Percentiles rank a stretch among this genome's conserved stretches.
Evolutionary conservation across 495 filamentous ascomycete species (phyloP).

Genomic region (Penicillium silybi): DNA sequence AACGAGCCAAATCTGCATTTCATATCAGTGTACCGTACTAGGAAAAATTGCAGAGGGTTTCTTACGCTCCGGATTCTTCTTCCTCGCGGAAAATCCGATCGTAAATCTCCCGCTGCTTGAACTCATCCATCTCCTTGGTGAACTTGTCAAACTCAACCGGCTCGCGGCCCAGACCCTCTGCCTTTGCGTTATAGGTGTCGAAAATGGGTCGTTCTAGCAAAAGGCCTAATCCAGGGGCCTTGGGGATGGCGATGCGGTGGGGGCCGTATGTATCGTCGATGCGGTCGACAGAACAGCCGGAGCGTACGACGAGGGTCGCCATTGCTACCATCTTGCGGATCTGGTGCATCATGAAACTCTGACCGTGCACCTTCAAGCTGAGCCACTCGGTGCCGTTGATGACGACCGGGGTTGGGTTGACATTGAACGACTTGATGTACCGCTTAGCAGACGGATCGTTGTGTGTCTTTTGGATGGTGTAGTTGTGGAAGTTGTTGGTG

Average conservation of each 20-base stretch:
- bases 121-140: conserved; percentile 72
- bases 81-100: conserved; percentile 85
- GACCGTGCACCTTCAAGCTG: conserved; percentile 90
- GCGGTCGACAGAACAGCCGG: conserved; percentile 61
- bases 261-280: conserved; percentile 67
- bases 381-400: conserved; percentile 94
- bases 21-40: conserved; percentile 48
- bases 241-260: conserved; percentile 77
- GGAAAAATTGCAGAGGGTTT: conserved; percentile 24
- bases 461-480: conserved; percentile 80
- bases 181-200: conserved; percentile 70
- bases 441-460: conserved; percentile 79
- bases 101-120: conserved; percentile 94
- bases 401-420: conserved; percentile 65
- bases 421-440: conserved; percentile 83
- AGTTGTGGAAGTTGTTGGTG: conserved; percentile 91
- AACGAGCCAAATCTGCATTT: conserved; percentile 64
- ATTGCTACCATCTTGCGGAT: conserved; percentile 98
- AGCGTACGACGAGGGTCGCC: conserved; percentile 77
- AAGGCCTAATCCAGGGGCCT: conserved; percentile 84
- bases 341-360: conserved; percentile 99
- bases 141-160: conserved; percentile 74
- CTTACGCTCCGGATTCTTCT: conserved; percentile 49
- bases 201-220: conserved; percentile 90
- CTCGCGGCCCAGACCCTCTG: conserved; percentile 52